Evolutionary conservation across 768 basidiomycete genomes (phyloP).

Genomic region (Terana coerulea): DNA sequence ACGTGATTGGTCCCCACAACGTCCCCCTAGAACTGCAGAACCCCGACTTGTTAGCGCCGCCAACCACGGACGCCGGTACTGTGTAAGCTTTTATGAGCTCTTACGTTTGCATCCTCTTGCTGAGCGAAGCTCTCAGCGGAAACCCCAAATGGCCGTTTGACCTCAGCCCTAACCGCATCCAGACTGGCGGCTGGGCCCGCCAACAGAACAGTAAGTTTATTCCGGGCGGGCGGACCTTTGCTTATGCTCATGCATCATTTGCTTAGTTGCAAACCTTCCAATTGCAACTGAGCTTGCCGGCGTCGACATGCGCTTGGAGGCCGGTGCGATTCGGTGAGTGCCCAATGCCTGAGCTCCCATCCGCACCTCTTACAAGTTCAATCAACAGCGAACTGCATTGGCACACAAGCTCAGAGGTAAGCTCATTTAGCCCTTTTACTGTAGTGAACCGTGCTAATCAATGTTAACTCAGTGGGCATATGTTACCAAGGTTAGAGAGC

Average conservation of each 20-base stretch:
- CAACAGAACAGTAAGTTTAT: constrained; percentile 48
- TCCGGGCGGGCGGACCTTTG: background rate
- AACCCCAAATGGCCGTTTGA: constrained; percentile 67
- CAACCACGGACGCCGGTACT: constrained; percentile 55
- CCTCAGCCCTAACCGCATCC: constrained; percentile 55
- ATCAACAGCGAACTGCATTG: constrained; percentile 25
- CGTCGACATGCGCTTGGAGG: constrained; percentile 29
- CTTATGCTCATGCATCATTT: constrained; percentile 4
- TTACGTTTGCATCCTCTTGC: background rate
- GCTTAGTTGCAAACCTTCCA: constrained; percentile 17
- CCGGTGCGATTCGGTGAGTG: constrained; percentile 19
- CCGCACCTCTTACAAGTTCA: background rate
- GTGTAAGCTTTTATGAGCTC: constrained; percentile 30
- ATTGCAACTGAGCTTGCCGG: constrained; percentile 21
- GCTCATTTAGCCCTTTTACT: background rate
- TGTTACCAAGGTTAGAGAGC: constrained; percentile 26
- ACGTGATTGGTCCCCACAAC: constrained; percentile 57
- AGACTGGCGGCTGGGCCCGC: constrained; percentile 64
- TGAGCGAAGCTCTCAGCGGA: constrained; percentile 16
- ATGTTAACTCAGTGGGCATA: constrained; percentile 22
- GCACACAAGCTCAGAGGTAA: constrained; percentile 22
- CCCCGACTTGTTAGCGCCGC: constrained; percentile 54
- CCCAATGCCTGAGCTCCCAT: background rate
- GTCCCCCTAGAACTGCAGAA: constrained; percentile 52
- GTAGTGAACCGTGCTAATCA: background rate